A percentile compares a stretch with the other conserved stretches of the same genome.
phyloP scores from a whole-genome alignment of 2,329 filamentous ascomycete species.

The Penicillium hesseltinei region DNA sequence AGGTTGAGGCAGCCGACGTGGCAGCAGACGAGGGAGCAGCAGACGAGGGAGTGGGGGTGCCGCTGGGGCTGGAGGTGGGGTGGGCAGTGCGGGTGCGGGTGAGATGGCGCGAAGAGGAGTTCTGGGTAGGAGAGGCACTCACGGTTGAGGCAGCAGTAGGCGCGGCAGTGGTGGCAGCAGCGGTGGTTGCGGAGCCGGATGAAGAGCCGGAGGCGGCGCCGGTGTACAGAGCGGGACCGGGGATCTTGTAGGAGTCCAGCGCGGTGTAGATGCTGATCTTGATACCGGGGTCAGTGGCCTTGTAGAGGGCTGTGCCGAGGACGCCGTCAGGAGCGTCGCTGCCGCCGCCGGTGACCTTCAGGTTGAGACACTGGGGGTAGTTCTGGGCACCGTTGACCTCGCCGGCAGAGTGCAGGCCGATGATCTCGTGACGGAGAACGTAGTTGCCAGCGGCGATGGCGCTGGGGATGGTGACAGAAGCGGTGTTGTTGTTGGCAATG shows the following conservation, averaged over 20 bases:
- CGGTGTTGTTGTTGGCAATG: conserved; percentile 53
- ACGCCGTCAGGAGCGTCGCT: conserved; percentile 49
- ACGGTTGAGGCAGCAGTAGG: conserved; percentile 15
- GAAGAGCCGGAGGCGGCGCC: conserved; percentile 24
- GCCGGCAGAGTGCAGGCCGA: conserved; percentile 52
- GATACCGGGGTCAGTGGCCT: conserved; percentile 57
- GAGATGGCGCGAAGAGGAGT: conserved; percentile 10
- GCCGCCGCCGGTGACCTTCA: conserved; percentile 58
- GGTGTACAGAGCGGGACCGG: conserved; percentile 47
- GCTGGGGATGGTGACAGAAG: conserved; percentile 49
- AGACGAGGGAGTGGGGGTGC: conserved; percentile 3
- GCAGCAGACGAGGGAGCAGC: conserved; percentile 1
- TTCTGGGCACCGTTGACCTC: conserved; percentile 51
- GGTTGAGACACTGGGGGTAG: conserved; percentile 60
- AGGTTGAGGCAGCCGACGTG: conserved; percentile 1
- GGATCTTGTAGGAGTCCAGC: conserved; percentile 50
- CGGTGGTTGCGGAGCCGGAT: neutral
- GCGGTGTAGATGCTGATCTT: conserved; percentile 58
- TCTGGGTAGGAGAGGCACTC: conserved; percentile 18
- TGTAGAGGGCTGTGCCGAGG: conserved; percentile 57
- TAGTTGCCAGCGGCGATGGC: conserved; percentile 52
- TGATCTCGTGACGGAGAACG: conserved; percentile 56
- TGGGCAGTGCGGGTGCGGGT: conserved; percentile 11
- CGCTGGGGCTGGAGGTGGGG: conserved; percentile 9
- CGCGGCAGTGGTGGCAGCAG: conserved; percentile 13